Evolutionary conservation across 495 filamentous ascomycete species (phyloP).

Genomic region (Eremomyces bilateralis): DNA sequence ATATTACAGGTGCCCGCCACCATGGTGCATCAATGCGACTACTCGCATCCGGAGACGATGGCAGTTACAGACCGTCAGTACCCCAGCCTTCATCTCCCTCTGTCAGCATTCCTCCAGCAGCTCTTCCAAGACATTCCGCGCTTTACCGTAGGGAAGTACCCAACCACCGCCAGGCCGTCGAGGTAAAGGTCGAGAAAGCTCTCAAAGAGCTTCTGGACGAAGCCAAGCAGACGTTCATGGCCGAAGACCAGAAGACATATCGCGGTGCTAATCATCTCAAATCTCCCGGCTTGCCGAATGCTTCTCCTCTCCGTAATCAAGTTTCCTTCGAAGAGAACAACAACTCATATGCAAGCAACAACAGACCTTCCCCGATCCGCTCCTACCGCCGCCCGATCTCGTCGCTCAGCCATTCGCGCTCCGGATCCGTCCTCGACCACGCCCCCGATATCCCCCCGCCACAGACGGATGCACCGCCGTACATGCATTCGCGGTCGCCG

Average conservation of each 20-base stretch:
- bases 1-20: constrained; percentile 14
- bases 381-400: constrained; percentile 20
- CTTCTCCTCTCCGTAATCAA: constrained; percentile 4
- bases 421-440: constrained; percentile 31
- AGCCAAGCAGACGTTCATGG: background rate
- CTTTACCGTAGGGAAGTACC: constrained; percentile 1
- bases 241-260: background rate
- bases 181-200: background rate
- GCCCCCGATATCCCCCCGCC: constrained; percentile 35
- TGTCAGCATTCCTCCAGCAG: constrained; percentile 7
- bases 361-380: constrained; percentile 16
- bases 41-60: constrained; percentile 30
- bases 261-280: constrained; percentile 2
- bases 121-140: constrained; percentile 5
- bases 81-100: constrained; percentile 9
- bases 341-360: constrained; percentile 12
- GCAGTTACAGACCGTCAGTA: constrained; percentile 26
- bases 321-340: constrained; percentile 3
- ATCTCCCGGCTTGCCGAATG: constrained; percentile 12
- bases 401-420: constrained; percentile 22
- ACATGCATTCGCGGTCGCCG: constrained; percentile 9
- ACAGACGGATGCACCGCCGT: constrained; percentile 24
- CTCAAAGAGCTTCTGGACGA: background rate
- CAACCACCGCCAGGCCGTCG: background rate
- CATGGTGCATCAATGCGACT: constrained; percentile 38